Conservation (phyloP, 495 filamentous ascomycete genomes). For the Talaromyces borbonicus region DNA sequence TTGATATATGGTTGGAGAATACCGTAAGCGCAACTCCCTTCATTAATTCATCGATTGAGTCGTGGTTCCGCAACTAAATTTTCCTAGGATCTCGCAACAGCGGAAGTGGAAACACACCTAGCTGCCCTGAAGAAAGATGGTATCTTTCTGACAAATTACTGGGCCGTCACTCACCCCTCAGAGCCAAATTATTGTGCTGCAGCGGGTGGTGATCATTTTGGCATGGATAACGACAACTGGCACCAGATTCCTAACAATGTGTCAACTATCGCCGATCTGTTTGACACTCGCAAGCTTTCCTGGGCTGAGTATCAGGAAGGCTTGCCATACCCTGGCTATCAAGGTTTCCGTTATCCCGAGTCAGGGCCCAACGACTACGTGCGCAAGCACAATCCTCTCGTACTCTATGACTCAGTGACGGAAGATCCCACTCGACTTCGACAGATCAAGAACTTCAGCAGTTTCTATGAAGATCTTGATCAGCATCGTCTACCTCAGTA, state of each 20-base stretch:
- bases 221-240: slow-evolving; percentile 59
- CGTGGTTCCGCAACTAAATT: background rate
- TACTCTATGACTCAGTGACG: slow-evolving; percentile 51
- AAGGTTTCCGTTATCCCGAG: slow-evolving; percentile 48
- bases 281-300: slow-evolving; percentile 54
- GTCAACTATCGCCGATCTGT: slow-evolving; percentile 58
- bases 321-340: slow-evolving; percentile 57
- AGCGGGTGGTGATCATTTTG: slow-evolving; percentile 55
- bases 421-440: slow-evolving; percentile 42
- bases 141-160: slow-evolving; percentile 56
- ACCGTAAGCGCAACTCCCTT: slow-evolving; percentile 36
- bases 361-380: slow-evolving; percentile 54
- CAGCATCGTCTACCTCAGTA: slow-evolving; percentile 54
- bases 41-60: slow-evolving; percentile 10
- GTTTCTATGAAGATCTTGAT: slow-evolving; percentile 50
- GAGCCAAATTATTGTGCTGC: slow-evolving; percentile 61
- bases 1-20: slow-evolving; percentile 66
- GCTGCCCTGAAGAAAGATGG: slow-evolving; percentile 49
- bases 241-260: slow-evolving; percentile 47
- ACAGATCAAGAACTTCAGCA: slow-evolving; percentile 61
- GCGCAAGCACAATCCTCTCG: slow-evolving; percentile 63
- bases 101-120: slow-evolving; percentile 40
- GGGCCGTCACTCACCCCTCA: slow-evolving; percentile 55
- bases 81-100: slow-evolving; percentile 44
- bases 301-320: slow-evolving; percentile 66